These are phyloP conservation scores for Echria macrotheca DNA, from an alignment of 495 filamentous ascomycete genomes.

Conservation along the genomic window DNA sequence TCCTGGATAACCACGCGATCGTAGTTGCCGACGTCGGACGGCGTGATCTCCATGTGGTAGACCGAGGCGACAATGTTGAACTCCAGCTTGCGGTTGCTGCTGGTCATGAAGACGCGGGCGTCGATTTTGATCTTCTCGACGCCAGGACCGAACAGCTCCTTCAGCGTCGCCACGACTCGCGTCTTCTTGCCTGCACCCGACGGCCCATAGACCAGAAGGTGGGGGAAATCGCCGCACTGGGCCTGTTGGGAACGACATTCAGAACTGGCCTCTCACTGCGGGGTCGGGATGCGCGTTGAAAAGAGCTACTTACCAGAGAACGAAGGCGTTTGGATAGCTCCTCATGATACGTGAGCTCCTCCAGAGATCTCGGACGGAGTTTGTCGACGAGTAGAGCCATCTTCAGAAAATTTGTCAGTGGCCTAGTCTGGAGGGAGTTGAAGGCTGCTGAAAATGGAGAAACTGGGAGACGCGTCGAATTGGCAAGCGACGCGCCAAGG, in stretches of 20 bases:
- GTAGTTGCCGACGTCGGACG: slow-evolving; percentile 93
- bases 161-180: slow-evolving; percentile 86
- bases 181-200: slow-evolving; percentile 98
- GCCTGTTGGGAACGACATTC: slow-evolving; percentile 66
- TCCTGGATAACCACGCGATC: slow-evolving; percentile 95
- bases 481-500: slow-evolving; percentile 15
- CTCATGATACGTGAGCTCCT: slow-evolving; percentile 79
- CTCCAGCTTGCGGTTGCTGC: slow-evolving; percentile 90
- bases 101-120: slow-evolving; percentile 90
- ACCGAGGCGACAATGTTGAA: slow-evolving; percentile 96
- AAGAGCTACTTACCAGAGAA: slow-evolving; percentile 88
- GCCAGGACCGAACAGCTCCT: slow-evolving; percentile 84
- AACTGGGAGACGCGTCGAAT: slow-evolving; percentile 12
- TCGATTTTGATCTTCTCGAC: slow-evolving; percentile 98
- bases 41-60: slow-evolving; percentile 97
- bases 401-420: background rate
- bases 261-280: too few species aligned
- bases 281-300: too few species aligned
- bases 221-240: slow-evolving; percentile 93
- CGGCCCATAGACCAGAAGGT: slow-evolving; percentile 92
- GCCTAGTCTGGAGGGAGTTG: background rate
- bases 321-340: slow-evolving; percentile 83
- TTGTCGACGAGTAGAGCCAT: slow-evolving; percentile 87
- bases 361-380: slow-evolving; percentile 82
- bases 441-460: background rate